Evolutionary conservation across 2,329 filamentous ascomycete genomes (phyloP).

Genomic region (Epichloe aotearoae): DNA sequence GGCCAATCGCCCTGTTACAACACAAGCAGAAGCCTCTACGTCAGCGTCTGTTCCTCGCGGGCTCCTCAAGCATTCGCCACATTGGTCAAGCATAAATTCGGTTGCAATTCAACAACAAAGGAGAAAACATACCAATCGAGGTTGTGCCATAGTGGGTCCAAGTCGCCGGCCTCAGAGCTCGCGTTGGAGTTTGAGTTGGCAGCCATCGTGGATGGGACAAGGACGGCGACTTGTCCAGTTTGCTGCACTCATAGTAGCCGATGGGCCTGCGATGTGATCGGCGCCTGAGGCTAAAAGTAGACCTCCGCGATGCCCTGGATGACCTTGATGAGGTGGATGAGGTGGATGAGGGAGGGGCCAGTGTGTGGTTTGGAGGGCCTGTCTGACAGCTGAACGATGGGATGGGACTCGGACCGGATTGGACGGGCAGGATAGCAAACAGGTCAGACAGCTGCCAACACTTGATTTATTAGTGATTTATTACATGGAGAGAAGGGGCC

Average conservation of each 20-base stretch:
- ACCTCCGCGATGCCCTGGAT: neutral
- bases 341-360: neutral
- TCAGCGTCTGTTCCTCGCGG: neutral
- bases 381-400: too few species aligned
- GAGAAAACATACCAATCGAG: slow-evolving; percentile 52
- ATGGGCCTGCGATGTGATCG: neutral
- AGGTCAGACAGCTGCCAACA: too few species aligned
- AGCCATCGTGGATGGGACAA: slow-evolving; percentile 13
- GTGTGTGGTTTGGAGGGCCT: neutral
- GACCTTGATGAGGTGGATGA: neutral
- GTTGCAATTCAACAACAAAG: neutral
- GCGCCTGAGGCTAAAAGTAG: neutral
- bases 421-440: too few species aligned
- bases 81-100: neutral
- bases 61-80: neutral
- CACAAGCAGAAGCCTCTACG: neutral
- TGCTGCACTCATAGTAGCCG: slow-evolving; percentile 7
- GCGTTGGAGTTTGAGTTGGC: slow-evolving; percentile 15
- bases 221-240: slow-evolving; percentile 14
- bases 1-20: slow-evolving; percentile 51
- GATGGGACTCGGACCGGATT: too few species aligned
- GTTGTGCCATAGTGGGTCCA: slow-evolving; percentile 59
- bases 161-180: slow-evolving; percentile 13
- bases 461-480: too few species aligned
- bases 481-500: too few species aligned